Evolutionary conservation across 345 rosid genomes (phyloP).

Genomic region (Pseudoturritis turrita): DNA sequence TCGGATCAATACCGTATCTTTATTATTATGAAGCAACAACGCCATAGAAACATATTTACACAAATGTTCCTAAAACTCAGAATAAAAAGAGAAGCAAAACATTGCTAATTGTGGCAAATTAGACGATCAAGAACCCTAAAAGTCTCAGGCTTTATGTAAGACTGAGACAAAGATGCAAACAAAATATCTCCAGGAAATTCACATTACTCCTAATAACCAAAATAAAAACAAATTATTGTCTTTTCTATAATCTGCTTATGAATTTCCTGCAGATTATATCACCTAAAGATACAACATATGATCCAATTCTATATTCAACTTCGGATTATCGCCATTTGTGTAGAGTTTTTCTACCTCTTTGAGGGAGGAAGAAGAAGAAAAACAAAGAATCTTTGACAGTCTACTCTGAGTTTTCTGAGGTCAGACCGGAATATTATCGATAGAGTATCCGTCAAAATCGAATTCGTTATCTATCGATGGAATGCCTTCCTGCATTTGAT

Average conservation of each 20-base stretch:
- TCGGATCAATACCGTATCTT: constrained; percentile 3
- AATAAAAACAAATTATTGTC: neutral
- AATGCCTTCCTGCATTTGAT: constrained; percentile 52
- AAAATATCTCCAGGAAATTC: constrained; percentile 2
- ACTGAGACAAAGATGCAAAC: neutral
- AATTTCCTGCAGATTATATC: constrained; percentile 16
- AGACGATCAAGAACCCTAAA: constrained; percentile 19
- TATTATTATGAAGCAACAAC: constrained; percentile 16
- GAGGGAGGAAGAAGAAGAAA: neutral
- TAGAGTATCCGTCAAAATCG: constrained; percentile 69
- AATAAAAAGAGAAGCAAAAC: constrained; percentile 7
- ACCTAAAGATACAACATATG: constrained; percentile 22
- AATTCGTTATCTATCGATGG: constrained; percentile 60
- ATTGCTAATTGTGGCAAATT: constrained; percentile 8
- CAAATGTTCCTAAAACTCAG: constrained; percentile 8
- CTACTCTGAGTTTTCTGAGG: constrained; percentile 5
- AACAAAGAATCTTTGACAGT: constrained; percentile 15
- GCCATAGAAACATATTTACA: constrained; percentile 11
- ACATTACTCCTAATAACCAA: constrained; percentile 14
- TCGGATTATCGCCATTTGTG: neutral
- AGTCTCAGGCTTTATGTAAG: constrained; percentile 15
- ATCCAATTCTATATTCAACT: neutral
- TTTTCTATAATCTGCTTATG: neutral
- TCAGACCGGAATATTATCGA: constrained; percentile 64
- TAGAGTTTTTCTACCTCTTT: neutral